Conservation (phyloP, 2,329 filamentous ascomycete species). For the Claviceps sp. region DNA sequence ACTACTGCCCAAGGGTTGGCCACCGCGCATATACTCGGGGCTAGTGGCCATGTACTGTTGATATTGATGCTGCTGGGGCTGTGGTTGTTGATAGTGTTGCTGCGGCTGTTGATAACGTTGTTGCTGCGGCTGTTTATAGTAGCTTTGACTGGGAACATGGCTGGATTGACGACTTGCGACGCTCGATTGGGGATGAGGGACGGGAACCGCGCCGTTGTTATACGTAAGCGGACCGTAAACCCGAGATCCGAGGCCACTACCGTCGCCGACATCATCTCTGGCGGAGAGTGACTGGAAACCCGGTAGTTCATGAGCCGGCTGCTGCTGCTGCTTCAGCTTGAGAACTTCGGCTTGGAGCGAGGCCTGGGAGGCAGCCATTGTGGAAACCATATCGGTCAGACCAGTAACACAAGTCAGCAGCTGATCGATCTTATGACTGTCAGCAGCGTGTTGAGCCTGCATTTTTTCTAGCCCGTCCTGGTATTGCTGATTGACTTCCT, state of each 20-base stretch:
- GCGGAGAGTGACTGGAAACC: slow-evolving; percentile 6
- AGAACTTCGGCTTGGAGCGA: slow-evolving; percentile 54
- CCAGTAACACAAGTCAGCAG: slow-evolving; percentile 53
- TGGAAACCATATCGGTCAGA: slow-evolving; percentile 54
- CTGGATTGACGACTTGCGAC: slow-evolving; percentile 20
- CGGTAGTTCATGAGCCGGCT: slow-evolving; percentile 30
- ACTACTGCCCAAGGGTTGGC: slow-evolving; percentile 18
- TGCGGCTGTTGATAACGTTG: background rate
- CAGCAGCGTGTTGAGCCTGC: slow-evolving; percentile 34
- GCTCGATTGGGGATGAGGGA: slow-evolving; percentile 16
- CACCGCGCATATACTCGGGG: slow-evolving; percentile 23
- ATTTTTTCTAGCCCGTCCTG: slow-evolving; percentile 36
- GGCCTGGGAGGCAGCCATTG: slow-evolving; percentile 54
- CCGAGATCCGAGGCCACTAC: background rate
- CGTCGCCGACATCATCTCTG: background rate
- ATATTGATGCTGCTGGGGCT: slow-evolving; percentile 9
- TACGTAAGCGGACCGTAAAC: slow-evolving; percentile 11
- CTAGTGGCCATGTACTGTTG: slow-evolving; percentile 20
- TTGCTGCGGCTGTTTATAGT: slow-evolving; percentile 9
- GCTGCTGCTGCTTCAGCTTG: slow-evolving; percentile 40
- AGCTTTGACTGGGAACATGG: slow-evolving; percentile 14
- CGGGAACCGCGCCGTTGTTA: slow-evolving; percentile 12
- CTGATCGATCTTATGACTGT: slow-evolving; percentile 56
- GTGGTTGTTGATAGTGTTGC: slow-evolving; percentile 8
- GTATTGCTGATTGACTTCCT: slow-evolving; percentile 53